Conservation (phyloP, 2,329 filamentous ascomycete genomes). For the Huntiella decipiens region DNA sequence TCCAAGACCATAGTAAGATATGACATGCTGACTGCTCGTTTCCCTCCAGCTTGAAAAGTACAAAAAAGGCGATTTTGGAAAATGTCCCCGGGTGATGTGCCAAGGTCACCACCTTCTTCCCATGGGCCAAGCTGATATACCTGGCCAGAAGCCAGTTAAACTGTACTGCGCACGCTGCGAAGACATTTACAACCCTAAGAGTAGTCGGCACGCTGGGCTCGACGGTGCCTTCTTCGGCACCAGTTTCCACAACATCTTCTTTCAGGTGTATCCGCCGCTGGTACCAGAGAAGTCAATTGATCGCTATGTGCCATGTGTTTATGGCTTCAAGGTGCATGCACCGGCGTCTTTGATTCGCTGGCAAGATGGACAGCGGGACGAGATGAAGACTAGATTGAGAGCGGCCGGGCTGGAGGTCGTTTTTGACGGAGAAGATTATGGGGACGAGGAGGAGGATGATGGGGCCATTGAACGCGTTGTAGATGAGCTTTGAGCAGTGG, state of each 20-base stretch:
- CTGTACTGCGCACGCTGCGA: constrained; percentile 95
- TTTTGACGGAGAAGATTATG: constrained; percentile 38
- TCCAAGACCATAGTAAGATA: neutral
- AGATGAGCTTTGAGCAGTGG: constrained; percentile 35
- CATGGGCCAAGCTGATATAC: constrained; percentile 80
- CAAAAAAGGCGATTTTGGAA: constrained; percentile 94
- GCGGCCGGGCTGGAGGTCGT: constrained; percentile 45
- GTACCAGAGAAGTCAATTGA: constrained; percentile 70
- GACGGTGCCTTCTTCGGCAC: constrained; percentile 97
- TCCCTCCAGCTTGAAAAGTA: constrained; percentile 79
- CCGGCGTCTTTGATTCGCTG: constrained; percentile 74
- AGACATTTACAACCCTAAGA: constrained; percentile 98
- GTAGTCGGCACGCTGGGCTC: constrained; percentile 81
- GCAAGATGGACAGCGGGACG: constrained; percentile 66
- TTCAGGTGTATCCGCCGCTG: constrained; percentile 89
- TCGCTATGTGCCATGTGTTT: constrained; percentile 76
- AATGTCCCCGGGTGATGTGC: constrained; percentile 92
- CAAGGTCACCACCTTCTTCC: constrained; percentile 82
- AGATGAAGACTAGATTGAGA: constrained; percentile 60
- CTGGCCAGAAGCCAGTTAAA: constrained; percentile 79
- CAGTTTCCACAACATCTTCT: constrained; percentile 96
- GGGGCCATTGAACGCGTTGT: constrained; percentile 36
- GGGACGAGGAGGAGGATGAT: constrained; percentile 47
- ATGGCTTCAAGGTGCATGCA: constrained; percentile 90
- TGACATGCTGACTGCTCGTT: neutral